Evolutionary conservation across 2,329 filamentous ascomycete species (phyloP).

Genomic region (Trichoderma lentiforme): DNA sequence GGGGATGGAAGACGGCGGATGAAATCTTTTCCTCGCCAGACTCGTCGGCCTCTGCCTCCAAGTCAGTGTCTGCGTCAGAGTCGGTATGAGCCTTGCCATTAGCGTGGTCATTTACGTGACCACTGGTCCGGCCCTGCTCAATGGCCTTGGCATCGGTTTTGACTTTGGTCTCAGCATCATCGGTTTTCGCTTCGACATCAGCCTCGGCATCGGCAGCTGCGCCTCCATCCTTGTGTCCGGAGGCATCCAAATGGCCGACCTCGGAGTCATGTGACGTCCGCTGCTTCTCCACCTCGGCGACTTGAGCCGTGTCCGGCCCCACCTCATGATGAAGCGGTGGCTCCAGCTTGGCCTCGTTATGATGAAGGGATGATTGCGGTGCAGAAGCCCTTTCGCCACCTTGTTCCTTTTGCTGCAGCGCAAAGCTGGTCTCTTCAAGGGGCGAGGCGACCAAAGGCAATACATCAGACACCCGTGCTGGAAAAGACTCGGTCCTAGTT

Average conservation of each 20-base stretch:
- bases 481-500: conserved; percentile 5
- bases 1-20: conserved; percentile 79
- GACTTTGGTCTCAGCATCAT: conserved; percentile 28
- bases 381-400: not conserved
- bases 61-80: conserved; percentile 17
- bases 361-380: conserved; percentile 22
- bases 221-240: conserved; percentile 21
- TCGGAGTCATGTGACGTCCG: conserved; percentile 40
- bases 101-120: not conserved
- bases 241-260: conserved; percentile 33
- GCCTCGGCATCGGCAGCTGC: conserved; percentile 31
- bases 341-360: conserved; percentile 23
- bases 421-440: not conserved
- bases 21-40: conserved; percentile 83
- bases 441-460: not conserved
- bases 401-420: not conserved
- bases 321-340: conserved; percentile 20
- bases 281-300: conserved; percentile 31
- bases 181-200: conserved; percentile 21
- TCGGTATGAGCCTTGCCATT: conserved; percentile 49
- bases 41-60: conserved; percentile 47
- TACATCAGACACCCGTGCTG: not conserved
- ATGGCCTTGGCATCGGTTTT: conserved; percentile 24
- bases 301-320: conserved; percentile 26
- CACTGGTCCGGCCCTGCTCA: not conserved